These are phyloP conservation scores for Candida loeiensis DNA, from an alignment of 805 yeast genomes.

Conservation along the genomic window DNA sequence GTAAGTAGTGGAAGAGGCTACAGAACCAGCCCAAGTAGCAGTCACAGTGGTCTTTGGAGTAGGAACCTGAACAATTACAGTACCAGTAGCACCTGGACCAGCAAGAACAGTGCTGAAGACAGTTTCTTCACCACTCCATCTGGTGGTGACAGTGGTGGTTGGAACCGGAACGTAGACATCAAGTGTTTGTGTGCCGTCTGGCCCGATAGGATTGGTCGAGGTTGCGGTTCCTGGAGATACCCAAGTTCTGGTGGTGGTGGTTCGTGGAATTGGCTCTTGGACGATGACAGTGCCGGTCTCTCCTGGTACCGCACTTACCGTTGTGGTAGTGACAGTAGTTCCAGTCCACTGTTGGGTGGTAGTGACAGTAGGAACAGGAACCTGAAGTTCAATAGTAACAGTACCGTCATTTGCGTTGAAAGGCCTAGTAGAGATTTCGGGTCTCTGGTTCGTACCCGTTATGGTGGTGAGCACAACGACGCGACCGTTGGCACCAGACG, in stretches of 20 bases:
- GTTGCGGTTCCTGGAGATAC: no score
- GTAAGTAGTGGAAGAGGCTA: constrained; percentile 9
- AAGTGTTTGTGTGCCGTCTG: no score
- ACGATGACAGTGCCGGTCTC: constrained; percentile 3
- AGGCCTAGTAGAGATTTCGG: constrained; percentile 8
- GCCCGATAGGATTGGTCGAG: no score
- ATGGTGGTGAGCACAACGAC: no score
- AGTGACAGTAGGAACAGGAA: constrained; percentile 9
- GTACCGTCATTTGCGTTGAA: constrained; percentile 11
- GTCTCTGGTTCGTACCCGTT: no score
- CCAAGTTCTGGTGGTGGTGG: no score
- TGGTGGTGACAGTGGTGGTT: no score
- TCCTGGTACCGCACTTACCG: constrained; percentile 13
- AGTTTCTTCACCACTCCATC: constrained; percentile 7
- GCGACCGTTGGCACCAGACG: constrained; percentile 7
- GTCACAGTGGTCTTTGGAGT: constrained; percentile 10
- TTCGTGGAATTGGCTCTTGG: no score
- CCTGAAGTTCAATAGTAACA: constrained; percentile 12
- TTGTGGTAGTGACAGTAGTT: constrained; percentile 20
- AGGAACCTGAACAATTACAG: constrained; percentile 15
- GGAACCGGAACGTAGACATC: no score
- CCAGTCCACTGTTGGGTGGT: constrained; percentile 7
- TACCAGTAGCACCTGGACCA: constrained; percentile 10
- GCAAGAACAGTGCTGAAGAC: constrained; percentile 5
- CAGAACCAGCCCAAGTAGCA: constrained; percentile 12